These are phyloP conservation scores for Beauveria pseudobassiana DNA, from an alignment of 2,329 filamentous ascomycete species.

Conservation along the genomic window DNA sequence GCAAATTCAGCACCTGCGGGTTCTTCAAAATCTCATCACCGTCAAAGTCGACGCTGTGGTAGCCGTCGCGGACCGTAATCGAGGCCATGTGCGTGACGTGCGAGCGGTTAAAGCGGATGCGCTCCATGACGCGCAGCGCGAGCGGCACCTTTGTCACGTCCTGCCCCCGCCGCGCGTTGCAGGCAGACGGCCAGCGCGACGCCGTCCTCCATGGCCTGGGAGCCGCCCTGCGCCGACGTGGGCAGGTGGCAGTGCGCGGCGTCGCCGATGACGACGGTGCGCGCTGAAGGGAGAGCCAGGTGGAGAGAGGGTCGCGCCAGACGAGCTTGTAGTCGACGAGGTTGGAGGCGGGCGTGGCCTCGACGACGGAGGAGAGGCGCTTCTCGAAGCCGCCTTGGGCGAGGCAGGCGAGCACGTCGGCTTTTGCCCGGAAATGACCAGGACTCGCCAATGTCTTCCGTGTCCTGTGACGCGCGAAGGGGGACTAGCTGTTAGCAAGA, in stretches of 20 bases:
- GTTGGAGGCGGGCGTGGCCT: neutral
- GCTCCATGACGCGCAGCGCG: neutral
- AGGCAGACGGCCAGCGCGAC: constrained; percentile 30
- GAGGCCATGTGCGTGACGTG: neutral
- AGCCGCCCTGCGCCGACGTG: constrained; percentile 32
- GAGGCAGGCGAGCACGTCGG: neutral
- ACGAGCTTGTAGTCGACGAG: neutral
- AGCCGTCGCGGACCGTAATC: neutral
- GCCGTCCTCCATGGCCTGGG: constrained; percentile 35
- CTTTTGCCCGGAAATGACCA: neutral
- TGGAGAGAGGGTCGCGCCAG: neutral
- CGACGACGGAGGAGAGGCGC: neutral
- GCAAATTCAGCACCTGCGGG: neutral
- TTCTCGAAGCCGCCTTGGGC: neutral
- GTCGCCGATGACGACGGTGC: constrained; percentile 33
- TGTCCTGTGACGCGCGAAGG: neutral
- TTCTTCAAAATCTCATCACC: neutral
- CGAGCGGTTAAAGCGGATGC: neutral
- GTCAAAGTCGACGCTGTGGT: neutral
- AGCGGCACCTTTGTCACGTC: constrained; percentile 9
- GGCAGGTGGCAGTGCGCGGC: constrained; percentile 34
- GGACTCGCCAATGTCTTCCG: neutral
- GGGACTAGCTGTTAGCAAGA: neutral
- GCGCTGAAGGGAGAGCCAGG: constrained; percentile 25
- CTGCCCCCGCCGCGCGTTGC: neutral